Percentiles rank a stretch among this genome's conserved stretches.
Conservation (phyloP, 371 early-diverging fungal species). For the Mycotypha africana region DNA sequence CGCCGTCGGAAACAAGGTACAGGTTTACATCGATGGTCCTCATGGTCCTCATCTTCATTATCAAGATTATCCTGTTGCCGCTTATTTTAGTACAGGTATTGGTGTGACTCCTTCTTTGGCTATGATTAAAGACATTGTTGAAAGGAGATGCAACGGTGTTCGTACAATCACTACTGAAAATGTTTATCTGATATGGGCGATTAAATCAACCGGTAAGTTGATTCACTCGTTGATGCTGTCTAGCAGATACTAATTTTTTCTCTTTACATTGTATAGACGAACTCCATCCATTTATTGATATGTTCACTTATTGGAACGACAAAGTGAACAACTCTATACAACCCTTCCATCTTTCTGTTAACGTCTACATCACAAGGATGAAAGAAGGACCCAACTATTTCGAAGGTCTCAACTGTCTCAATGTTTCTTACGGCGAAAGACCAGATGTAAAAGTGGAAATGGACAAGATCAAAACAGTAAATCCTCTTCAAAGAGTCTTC, state of each 20-base stretch:
- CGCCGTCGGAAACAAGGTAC: conserved; percentile 8
- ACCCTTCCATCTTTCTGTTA: conserved; percentile 21
- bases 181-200: conserved; percentile 38
- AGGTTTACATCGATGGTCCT: conserved; percentile 35
- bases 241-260: too few relatives aligned
- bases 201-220: conserved; percentile 24
- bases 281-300: conserved; percentile 23
- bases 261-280: conserved; percentile 34
- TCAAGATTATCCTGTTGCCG: conserved; percentile 34
- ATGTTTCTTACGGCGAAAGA: conserved; percentile 13
- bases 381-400: conserved; percentile 10
- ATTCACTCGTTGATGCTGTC: too few relatives aligned
- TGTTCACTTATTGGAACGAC: conserved; percentile 24
- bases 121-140: conserved; percentile 33
- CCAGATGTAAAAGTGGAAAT: conserved; percentile 20
- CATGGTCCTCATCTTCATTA: conserved; percentile 36
- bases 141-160: conserved; percentile 30
- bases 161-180: conserved; percentile 28
- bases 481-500: conserved; percentile 15
- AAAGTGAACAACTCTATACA: conserved; percentile 12
- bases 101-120: conserved; percentile 42
- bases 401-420: neutral
- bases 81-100: conserved; percentile 34
- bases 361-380: conserved; percentile 31
- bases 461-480: conserved; percentile 17